Evolutionary conservation across 2,329 filamentous ascomycete species (phyloP).

Genomic region (Cladosporium sp.): DNA sequence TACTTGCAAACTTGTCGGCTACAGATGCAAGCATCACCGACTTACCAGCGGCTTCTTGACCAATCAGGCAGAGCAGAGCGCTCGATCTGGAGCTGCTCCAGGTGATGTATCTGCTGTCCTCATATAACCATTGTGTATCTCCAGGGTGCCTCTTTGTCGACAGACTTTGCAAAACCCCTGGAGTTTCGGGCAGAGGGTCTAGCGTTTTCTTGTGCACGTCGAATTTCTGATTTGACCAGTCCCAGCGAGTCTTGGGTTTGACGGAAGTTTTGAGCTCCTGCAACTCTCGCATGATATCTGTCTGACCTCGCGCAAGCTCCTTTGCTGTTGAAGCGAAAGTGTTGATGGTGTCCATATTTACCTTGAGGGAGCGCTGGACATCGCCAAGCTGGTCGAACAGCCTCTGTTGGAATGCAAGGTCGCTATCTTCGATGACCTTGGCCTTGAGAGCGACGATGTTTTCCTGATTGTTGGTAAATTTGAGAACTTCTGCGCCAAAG

Average conservation of each 20-base stretch:
- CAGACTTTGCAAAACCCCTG: neutral
- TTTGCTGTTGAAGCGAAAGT: constrained; percentile 13
- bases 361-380: constrained; percentile 17
- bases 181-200: constrained; percentile 11
- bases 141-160: neutral
- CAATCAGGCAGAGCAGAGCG: constrained; percentile 2
- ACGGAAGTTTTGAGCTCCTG: constrained; percentile 21
- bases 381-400: constrained; percentile 21
- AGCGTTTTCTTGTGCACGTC: constrained; percentile 21
- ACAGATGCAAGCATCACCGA: constrained; percentile 17
- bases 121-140: neutral
- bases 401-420: constrained; percentile 23
- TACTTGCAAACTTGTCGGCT: constrained; percentile 10
- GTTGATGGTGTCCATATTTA: constrained; percentile 18
- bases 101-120: neutral
- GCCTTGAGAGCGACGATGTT: constrained; percentile 20
- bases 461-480: constrained; percentile 23
- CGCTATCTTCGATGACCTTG: constrained; percentile 22
- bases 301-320: constrained; percentile 6
- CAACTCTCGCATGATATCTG: constrained; percentile 12
- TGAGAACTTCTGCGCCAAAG: constrained; percentile 19
- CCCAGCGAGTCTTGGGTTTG: constrained; percentile 22
- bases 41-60: constrained; percentile 19
- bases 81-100: neutral
- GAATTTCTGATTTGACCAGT: constrained; percentile 20